Percentiles rank a stretch among this genome's conserved stretches.
phyloP scores from a whole-genome alignment of 441 rosid genomes.

The Croton setiger region DNA sequence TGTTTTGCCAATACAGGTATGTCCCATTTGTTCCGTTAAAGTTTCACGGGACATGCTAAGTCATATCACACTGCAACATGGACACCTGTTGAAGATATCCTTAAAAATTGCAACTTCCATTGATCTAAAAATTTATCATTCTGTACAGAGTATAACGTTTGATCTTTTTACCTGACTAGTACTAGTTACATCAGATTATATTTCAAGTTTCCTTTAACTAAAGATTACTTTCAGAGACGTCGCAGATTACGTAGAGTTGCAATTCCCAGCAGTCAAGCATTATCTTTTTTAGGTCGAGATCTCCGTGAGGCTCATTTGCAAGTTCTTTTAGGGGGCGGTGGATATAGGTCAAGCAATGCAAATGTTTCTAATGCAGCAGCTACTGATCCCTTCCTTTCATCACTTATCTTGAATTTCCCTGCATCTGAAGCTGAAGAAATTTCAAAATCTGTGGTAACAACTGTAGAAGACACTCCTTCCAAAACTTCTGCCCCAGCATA shows the following conservation, averaged over 20 bases:
- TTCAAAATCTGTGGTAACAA: slow-evolving; percentile 42
- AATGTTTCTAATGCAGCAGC: slow-evolving; percentile 41
- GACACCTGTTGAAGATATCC: slow-evolving; percentile 66
- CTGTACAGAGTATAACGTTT: not conserved
- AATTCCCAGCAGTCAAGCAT: slow-evolving; percentile 48
- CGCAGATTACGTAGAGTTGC: slow-evolving; percentile 55
- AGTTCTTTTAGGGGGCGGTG: slow-evolving; percentile 56
- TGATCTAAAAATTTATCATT: not conserved
- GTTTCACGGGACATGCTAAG: slow-evolving; percentile 50
- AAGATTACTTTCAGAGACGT: slow-evolving; percentile 55
- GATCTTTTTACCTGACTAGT: slow-evolving; percentile 2
- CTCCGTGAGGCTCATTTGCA: slow-evolving; percentile 61
- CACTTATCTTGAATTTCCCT: slow-evolving; percentile 49
- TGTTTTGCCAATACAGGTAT: slow-evolving; percentile 41
- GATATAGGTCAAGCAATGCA: slow-evolving; percentile 42
- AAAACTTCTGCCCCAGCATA: slow-evolving; percentile 34
- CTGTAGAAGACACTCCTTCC: slow-evolving; percentile 29
- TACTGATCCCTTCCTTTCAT: slow-evolving; percentile 54
- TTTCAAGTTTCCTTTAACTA: slow-evolving; percentile 37
- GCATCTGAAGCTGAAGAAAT: slow-evolving; percentile 59
- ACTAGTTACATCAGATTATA: slow-evolving; percentile 6
- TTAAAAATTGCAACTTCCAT: slow-evolving; percentile 20
- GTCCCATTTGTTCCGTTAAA: slow-evolving; percentile 57
- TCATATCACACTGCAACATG: slow-evolving; percentile 56
- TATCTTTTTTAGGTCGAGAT: slow-evolving; percentile 52